Base-by-base conservation (phyloP, 352 stramenopile genomes). In the Blastocystis sp. region DNA sequence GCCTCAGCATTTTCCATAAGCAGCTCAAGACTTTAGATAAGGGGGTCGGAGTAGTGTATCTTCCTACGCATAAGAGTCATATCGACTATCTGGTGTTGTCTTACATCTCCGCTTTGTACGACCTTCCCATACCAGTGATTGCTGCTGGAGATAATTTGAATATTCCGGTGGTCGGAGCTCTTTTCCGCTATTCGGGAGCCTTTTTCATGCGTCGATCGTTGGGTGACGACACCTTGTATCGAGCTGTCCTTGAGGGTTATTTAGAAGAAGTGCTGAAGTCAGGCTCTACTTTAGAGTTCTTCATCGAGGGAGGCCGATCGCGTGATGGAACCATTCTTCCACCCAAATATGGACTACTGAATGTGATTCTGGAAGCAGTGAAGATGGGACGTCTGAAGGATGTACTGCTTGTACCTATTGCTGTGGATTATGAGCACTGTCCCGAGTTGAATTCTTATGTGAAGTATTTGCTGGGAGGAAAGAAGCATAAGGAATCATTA, bases 41-140 rank as follows among this genome's bases (percentile, higher is more conserved):
- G 1, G 91, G 94, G 61, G 91, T 94, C 5, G 94, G 92, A 63
- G 91, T 96, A 55, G 92, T 95, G 59, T 94, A 95, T 89, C 92
- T 94, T 9, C 94, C 94, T 18, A 96, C 94, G 34, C 94, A 96
- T 91, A 94, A 95, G 90, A 94, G 91, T 47, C 94, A 96, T 76
- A 88, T 96, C 76, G 94, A 96, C 90, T 96, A 96, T 87, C 90
- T 96, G 39, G 94, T 96, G 79, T 93, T 96, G 87, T 95, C 93
- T 79, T 96, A 96, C 89, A 77, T 96, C 68, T 95, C 93, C 90
- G 95, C 95, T 73, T 93, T 92, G 5, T 96, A 96, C 87, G 93
- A 94, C 75, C 92, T 96, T 62, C 93, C 94, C 13, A 73, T 91
- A 3, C 94, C 94, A 0, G 93, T 93, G 39, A 96, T 96, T 87